Evolutionary conservation across 106 monocot species (phyloP), one percentile per base, ranked within the genome.

Genomic region (Triglochin maritima): DNA sequence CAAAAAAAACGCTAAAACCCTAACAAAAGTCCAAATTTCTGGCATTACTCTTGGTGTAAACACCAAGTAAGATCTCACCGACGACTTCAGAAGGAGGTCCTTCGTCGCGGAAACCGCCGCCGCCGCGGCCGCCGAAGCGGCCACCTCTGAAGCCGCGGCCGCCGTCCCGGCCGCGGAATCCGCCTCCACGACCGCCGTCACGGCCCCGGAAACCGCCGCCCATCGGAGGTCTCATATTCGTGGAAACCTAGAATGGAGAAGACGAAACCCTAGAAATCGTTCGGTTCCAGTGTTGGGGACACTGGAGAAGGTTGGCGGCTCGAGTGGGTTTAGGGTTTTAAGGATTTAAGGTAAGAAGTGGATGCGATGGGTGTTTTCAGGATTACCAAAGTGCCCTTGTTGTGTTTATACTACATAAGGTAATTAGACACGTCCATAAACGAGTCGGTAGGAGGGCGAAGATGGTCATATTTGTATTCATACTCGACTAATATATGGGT

Each of bases 11-110:
- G 29, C 29, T 29, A 29, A 29, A 29, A 29, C 29, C 29, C 29
- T 29, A 29, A 29, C 29, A 15, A 60, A 7, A 77, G 69, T n/a
- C 46, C 11, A 41, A 17, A 8, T 49, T 9, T 3, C 4, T 2
- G 2, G 3, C 4, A 10, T 49, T 48, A 29, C 1, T 29, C 29
- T 29, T 29, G 29, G 29, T 29, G 29, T 29, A 29, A 29, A 29
- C 29, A 29, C 29, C 0, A 29, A 29, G 29, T 29, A 29, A 29
- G 29, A 29, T 47, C 7, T 46, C 7, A 96, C 90, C 95, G 68
- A 96, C 85, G 62, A 96, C 95, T 64, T 96, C 87, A 7, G 85
- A 49, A 1, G 95, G 95, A 46, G 87, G 90, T 0, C 90, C 95
- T 62, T 95, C 94, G 69, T 95, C 94, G 14, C 89, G 81, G 73